A percentile compares a stretch with the other conserved stretches of the same genome.
Evolutionary conservation across 768 basidiomycete species (phyloP).

Genomic region (Russula sp.): DNA sequence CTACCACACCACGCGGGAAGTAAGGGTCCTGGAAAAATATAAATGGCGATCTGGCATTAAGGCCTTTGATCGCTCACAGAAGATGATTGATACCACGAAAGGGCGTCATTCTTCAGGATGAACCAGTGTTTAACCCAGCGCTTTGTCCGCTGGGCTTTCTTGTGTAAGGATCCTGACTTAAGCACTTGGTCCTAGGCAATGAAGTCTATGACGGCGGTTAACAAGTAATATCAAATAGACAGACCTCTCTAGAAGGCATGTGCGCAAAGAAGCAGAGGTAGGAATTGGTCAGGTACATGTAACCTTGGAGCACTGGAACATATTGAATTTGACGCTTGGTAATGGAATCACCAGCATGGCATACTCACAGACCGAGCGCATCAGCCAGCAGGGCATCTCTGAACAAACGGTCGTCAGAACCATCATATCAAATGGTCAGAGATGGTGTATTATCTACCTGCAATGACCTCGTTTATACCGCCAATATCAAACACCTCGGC

Average conservation of each 20-base stretch:
- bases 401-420: conserved; percentile 16
- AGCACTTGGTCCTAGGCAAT: conserved; percentile 72
- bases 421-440: conserved; percentile 10
- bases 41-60: conserved; percentile 2
- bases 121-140: conserved; percentile 97
- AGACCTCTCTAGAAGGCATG: conserved; percentile 83
- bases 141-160: conserved; percentile 84
- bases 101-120: conserved; percentile 87
- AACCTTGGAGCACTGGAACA: conserved; percentile 81
- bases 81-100: conserved; percentile 96
- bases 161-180: conserved; percentile 86
- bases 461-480: conserved; percentile 77
- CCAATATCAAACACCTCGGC: conserved; percentile 81
- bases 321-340: conserved; percentile 8
- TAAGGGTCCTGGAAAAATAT: conserved; percentile 74
- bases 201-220: conserved; percentile 8
- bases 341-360: background rate
- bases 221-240: conserved; percentile 15
- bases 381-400: conserved; percentile 94
- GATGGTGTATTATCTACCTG: conserved; percentile 44
- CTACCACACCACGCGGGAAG: conserved; percentile 95
- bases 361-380: conserved; percentile 80
- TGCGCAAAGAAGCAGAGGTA: conserved; percentile 97
- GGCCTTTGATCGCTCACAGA: conserved; percentile 46
- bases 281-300: conserved; percentile 92